A percentile compares a stretch with the other conserved stretches of the same genome.
Conservation (phyloP, 306 rosid genomes). For the Fagus crenata region DNA sequence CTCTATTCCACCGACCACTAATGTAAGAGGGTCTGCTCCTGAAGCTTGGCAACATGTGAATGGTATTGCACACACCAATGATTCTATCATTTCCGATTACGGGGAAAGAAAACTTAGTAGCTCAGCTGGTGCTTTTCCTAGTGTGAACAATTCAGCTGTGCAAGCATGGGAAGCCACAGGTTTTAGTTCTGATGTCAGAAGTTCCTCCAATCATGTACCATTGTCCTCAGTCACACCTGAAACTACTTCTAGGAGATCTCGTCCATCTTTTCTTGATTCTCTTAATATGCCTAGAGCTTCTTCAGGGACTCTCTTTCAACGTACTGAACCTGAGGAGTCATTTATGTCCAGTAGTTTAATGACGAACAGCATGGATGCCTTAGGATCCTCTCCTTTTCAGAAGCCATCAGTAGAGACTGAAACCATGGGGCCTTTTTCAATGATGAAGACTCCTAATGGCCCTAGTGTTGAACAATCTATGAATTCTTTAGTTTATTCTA, state of each 20-base stretch:
- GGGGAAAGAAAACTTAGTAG: conserved; percentile 41
- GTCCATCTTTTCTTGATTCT: conserved; percentile 89
- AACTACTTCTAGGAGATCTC: conserved; percentile 65
- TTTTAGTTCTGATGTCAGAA: conserved; percentile 41
- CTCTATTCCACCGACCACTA: conserved; percentile 22
- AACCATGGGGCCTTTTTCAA: conserved; percentile 36
- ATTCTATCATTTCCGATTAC: conserved; percentile 40
- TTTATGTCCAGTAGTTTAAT: conserved; percentile 42
- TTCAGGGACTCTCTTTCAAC: conserved; percentile 52
- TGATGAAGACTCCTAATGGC: conserved; percentile 36
- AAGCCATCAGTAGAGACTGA: conserved; percentile 50
- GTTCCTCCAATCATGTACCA: conserved; percentile 48
- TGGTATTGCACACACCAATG: conserved; percentile 36
- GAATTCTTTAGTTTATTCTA: conserved; percentile 35
- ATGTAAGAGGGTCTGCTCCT: conserved; percentile 31
- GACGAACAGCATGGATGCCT: conserved; percentile 40
- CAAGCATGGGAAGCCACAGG: conserved; percentile 47
- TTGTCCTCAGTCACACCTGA: conserved; percentile 45
- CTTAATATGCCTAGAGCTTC: conserved; percentile 56
- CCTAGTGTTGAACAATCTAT: conserved; percentile 37
- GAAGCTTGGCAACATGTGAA: conserved; percentile 40
- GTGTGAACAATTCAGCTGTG: conserved; percentile 35
- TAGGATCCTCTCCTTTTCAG: conserved; percentile 41
- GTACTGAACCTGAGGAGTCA: conserved; percentile 38
- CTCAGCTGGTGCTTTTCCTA: conserved; percentile 36